Evolutionary conservation across 352 stramenopile species (phyloP).

Genomic region (Globisporangium rhizosaccharum): DNA sequence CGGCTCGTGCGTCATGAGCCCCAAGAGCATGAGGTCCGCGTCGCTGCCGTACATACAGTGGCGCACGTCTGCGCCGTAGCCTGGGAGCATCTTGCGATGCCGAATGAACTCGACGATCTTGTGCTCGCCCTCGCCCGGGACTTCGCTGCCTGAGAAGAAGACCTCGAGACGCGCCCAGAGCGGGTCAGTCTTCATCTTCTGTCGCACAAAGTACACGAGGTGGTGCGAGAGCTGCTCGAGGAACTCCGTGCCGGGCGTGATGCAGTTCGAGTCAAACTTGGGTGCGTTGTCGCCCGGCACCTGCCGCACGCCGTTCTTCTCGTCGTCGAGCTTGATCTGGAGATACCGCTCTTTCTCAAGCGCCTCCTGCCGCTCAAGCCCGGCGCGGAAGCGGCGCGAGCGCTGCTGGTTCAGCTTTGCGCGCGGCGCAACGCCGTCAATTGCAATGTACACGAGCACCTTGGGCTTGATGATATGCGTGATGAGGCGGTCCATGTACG

Average conservation of each 20-base stretch:
- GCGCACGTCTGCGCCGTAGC: constrained; percentile 93
- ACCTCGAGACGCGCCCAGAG: constrained; percentile 95
- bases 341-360: constrained; percentile 63
- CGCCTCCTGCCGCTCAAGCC: constrained; percentile 67
- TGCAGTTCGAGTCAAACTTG: constrained; percentile 99
- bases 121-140: constrained; percentile 98
- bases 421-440: constrained; percentile 97
- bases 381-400: constrained; percentile 91
- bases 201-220: constrained; percentile 90
- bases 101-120: constrained; percentile 99
- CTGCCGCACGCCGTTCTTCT: constrained; percentile 50
- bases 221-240: constrained; percentile 93
- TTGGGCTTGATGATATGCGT: constrained; percentile 97
- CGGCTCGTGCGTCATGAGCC: constrained; percentile 96
- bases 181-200: constrained; percentile 95
- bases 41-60: constrained; percentile 99
- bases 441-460: constrained; percentile 97
- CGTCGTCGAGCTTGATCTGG: constrained; percentile 70
- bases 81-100: constrained; percentile 83
- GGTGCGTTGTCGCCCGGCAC: constrained; percentile 13
- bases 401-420: constrained; percentile 99
- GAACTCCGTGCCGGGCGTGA: constrained; percentile 99
- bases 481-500: constrained; percentile 93
- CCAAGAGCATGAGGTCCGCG: constrained; percentile 98
- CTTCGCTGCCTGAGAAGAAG: constrained; percentile 96